Evolutionary conservation across 768 basidiomycete species (phyloP), one percentile per base, ranked within the genome.

Genomic region (Auriscalpium orientale): DNA sequence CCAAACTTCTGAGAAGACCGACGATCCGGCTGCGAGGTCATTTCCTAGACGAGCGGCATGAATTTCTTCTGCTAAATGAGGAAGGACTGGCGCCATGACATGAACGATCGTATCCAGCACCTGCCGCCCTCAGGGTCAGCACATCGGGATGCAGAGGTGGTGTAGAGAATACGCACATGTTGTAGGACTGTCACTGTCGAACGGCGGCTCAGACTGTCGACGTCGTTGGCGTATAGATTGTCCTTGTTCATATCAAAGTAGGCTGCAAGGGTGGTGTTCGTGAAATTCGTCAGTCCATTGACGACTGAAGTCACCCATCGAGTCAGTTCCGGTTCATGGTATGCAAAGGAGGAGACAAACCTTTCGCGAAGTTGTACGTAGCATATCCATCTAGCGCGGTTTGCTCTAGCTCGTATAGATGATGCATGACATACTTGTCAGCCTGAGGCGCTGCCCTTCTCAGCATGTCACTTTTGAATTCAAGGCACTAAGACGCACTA

Each of bases 241-340:
- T 98, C 95, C 68, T 97, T 97, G 36, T 84, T 89, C 49, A 90
- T 84, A 64, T 95, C 93, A 59, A 98, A 91, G 70, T 98, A 98
- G 0, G 92, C 86, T 0, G 95, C 98, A 20, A 98, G 76, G 0
- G 88, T 90, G 56, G 84, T 77, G 64, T 91, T 92, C 33, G 84
- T 80, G 60, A 97, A 98, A 60, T 85, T 81, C 40, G 78, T 80
- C 12, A 95, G 68, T 9, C 87, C 74, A 53, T 76, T 82, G 62
- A 89, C 78, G 38, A 91, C 92, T 95, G 58, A 40, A 58, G 36
- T 38, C 15, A 18, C 36, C 43, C 35, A 33, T 59, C n/a, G 68
- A 47, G 18, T 49, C 13, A 8, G 16, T 34, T 8, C 38, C 6
- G 53, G 16, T 5, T 0, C 22, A 35, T 34, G 38, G 36, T n/a